Evolutionary conservation across 768 basidiomycete genomes (phyloP).

Genomic region (Xanthoconium purpureum): DNA sequence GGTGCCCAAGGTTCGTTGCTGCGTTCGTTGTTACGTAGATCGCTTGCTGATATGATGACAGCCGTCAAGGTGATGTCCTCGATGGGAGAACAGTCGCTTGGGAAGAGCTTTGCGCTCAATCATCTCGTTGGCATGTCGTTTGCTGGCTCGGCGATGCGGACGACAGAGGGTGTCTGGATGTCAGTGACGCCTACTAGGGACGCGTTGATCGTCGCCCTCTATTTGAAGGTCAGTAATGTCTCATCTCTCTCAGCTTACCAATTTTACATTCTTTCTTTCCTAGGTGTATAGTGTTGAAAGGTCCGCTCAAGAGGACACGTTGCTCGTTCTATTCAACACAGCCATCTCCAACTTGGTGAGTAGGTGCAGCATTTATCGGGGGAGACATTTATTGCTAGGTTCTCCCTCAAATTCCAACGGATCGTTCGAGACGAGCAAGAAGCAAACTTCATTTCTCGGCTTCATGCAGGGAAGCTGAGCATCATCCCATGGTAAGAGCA

Average conservation of each 20-base stretch:
- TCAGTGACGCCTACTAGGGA: conserved; percentile 59
- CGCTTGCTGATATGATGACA: conserved; percentile 45
- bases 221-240: conserved; percentile 34
- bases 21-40: conserved; percentile 49
- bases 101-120: too few relatives aligned
- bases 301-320: too few relatives aligned
- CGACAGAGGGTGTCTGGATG: conserved; percentile 41
- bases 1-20: conserved; percentile 52
- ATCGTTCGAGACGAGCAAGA: conserved; percentile 61
- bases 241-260: too few relatives aligned
- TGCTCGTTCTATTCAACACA: too few relatives aligned
- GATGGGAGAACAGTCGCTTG: too few relatives aligned
- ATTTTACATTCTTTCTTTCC: too few relatives aligned
- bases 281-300: too few relatives aligned
- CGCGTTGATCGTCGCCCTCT: conserved; percentile 51
- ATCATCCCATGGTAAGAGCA: conserved; percentile 35
- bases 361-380: too few relatives aligned
- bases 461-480: conserved; percentile 52
- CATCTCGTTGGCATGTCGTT: conserved; percentile 48
- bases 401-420: conserved; percentile 54
- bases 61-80: too few relatives aligned
- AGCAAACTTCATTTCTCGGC: conserved; percentile 57
- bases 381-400: conserved; percentile 33
- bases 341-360: too few relatives aligned
- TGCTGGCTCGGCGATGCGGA: conserved; percentile 13